A percentile compares a stretch with the other conserved stretches of the same genome.
phyloP scores from a whole-genome alignment of 2,329 filamentous ascomycete genomes.

The Sclerotinia nivalis region DNA sequence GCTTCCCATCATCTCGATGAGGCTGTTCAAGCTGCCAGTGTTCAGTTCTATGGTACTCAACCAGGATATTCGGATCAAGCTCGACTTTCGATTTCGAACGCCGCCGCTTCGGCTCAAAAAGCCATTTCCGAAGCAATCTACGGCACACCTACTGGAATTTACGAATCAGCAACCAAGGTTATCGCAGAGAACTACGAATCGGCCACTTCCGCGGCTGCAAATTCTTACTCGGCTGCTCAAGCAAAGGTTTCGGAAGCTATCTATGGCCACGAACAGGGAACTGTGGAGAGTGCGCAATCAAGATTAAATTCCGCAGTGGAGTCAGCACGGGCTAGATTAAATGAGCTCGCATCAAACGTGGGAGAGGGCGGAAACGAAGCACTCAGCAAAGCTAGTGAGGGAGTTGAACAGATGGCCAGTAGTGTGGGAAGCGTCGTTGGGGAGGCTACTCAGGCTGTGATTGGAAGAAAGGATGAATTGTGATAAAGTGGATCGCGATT shows the following conservation, averaged over 20 bases:
- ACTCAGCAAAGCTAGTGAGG: slow-evolving; percentile 44
- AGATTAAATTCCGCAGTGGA: slow-evolving; percentile 37
- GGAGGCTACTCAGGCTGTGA: slow-evolving; percentile 41
- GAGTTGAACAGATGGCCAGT: slow-evolving; percentile 50
- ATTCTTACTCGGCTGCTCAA: slow-evolving; percentile 26
- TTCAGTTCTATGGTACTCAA: slow-evolving; percentile 57
- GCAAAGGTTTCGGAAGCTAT: slow-evolving; percentile 30
- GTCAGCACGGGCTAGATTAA: slow-evolving; percentile 36
- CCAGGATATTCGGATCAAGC: slow-evolving; percentile 55
- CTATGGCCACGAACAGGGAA: slow-evolving; percentile 37
- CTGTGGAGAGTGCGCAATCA: slow-evolving; percentile 38
- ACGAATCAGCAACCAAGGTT: slow-evolving; percentile 30
- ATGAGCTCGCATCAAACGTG: slow-evolving; percentile 34
- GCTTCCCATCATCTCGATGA: slow-evolving; percentile 57
- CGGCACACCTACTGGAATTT: slow-evolving; percentile 50
- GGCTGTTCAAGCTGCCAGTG: slow-evolving; percentile 59
- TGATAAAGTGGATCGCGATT: slow-evolving; percentile 36
- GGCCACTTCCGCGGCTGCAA: slow-evolving; percentile 28
- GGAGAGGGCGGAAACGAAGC: slow-evolving; percentile 42
- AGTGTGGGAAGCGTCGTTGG: slow-evolving; percentile 46
- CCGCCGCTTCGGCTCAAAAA: slow-evolving; percentile 54
- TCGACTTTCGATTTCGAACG: slow-evolving; percentile 53
- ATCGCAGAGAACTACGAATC: slow-evolving; percentile 31
- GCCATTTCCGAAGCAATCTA: slow-evolving; percentile 59
- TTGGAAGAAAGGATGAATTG: slow-evolving; percentile 53